Conservation (phyloP, 2,329 filamentous ascomycete species). For the Neurospora sp. region DNA sequence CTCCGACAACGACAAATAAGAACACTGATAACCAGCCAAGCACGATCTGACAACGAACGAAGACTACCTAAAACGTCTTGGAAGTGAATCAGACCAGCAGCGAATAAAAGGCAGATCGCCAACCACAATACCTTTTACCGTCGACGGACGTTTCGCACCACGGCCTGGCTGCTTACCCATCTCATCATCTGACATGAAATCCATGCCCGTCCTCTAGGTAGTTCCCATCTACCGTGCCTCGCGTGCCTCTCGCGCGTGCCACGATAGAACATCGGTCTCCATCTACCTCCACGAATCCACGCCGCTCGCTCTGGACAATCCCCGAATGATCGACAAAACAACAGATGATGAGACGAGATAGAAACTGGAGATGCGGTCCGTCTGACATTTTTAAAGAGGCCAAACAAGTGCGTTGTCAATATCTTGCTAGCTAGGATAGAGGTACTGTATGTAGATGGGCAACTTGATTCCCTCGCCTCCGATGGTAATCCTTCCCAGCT, state of each 20-base stretch:
- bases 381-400: not conserved
- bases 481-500: too few species aligned
- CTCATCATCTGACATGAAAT: not conserved
- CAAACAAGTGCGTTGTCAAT: not conserved
- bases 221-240: not conserved
- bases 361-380: not conserved
- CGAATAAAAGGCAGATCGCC: not conserved
- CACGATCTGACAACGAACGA: not conserved
- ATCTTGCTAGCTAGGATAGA: not conserved
- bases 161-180: not conserved
- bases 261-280: not conserved
- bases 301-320: not conserved
- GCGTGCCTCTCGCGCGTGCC: not conserved
- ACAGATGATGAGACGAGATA: not conserved
- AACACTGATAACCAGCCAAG: not conserved
- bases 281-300: not conserved
- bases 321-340: not conserved
- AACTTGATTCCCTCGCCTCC: too few species aligned
- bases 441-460: too few species aligned
- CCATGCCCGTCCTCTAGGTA: not conserved
- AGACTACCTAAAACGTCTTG: not conserved
- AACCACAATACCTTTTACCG: not conserved
- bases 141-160: too few species aligned
- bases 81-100: not conserved
- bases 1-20: not conserved